Evolutionary conservation across 345 rosid genomes (phyloP).

Genomic region (Salix purpurea): DNA sequence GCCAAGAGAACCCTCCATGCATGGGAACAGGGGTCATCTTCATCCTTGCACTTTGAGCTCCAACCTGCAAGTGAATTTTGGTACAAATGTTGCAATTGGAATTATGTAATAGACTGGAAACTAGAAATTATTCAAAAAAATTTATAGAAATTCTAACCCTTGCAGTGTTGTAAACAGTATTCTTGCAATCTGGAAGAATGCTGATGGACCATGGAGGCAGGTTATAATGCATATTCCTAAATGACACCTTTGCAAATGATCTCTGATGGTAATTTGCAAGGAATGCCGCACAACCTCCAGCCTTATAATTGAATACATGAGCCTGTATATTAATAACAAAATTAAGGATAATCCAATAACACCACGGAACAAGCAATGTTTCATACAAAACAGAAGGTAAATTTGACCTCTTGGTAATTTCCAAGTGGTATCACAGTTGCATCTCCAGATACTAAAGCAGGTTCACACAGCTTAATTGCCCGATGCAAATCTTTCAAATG

Average conservation of each 20-base stretch:
- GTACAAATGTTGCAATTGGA: not conserved
- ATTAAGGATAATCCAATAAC: not conserved
- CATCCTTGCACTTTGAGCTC: constrained; percentile 81
- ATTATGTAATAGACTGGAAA: not conserved
- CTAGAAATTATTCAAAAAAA: not conserved
- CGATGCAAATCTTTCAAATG: constrained; percentile 96
- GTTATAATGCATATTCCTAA: constrained; percentile 71
- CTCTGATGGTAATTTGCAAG: constrained; percentile 71
- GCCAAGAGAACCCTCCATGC: constrained; percentile 92
- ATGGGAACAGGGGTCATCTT: constrained; percentile 77
- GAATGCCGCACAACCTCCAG: constrained; percentile 93
- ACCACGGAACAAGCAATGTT: not conserved
- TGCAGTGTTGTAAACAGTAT: constrained; percentile 96
- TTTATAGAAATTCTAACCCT: constrained; percentile 46
- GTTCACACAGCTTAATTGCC: constrained; percentile 87
- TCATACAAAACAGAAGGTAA: constrained; percentile 5
- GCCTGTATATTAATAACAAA: constrained; percentile 48
- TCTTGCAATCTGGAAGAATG: constrained; percentile 97
- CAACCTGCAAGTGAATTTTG: constrained; percentile 47
- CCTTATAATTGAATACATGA: constrained; percentile 67
- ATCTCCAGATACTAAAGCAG: constrained; percentile 70
- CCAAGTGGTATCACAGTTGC: constrained; percentile 70
- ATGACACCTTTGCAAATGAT: constrained; percentile 69
- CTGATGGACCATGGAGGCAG: constrained; percentile 99
- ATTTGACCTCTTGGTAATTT: constrained; percentile 74